Percentiles rank a stretch among this genome's conserved stretches.
phyloP scores from a whole-genome alignment of 345 rosid genomes.

The Gossypium longicalyx region DNA sequence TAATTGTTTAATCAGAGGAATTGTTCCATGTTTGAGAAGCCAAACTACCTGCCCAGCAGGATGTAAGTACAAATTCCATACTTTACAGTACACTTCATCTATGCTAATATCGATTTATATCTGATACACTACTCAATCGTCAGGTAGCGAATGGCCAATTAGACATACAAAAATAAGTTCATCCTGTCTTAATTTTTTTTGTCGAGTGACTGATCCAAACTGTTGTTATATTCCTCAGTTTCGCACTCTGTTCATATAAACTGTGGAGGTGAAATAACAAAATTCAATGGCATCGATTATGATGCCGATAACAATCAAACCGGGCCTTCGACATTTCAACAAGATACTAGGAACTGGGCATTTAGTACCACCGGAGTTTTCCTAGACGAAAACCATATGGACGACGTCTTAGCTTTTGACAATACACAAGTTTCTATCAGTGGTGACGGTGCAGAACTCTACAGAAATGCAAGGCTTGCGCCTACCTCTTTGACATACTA shows the following conservation, averaged over 20 bases:
- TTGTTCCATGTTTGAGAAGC: not conserved
- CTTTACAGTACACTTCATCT: not conserved
- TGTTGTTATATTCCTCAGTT: slow-evolving; percentile 23
- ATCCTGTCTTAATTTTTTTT: too few relatives aligned
- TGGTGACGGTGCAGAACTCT: too few relatives aligned
- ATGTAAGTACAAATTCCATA: not conserved
- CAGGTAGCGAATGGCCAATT: too few relatives aligned
- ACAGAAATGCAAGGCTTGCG: slow-evolving; percentile 35
- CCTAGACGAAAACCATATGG: slow-evolving; percentile 21
- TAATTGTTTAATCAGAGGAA: not conserved
- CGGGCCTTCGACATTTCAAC: slow-evolving; percentile 30
- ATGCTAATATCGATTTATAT: not conserved
- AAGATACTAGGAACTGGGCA: slow-evolving; percentile 35
- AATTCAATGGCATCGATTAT: slow-evolving; percentile 18
- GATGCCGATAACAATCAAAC: slow-evolving; percentile 31
- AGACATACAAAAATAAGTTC: too few relatives aligned
- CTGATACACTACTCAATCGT: not conserved
- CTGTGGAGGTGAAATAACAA: slow-evolving; percentile 39
- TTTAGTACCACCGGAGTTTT: slow-evolving; percentile 50
- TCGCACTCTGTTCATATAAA: slow-evolving; percentile 28
- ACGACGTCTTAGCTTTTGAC: too few relatives aligned
- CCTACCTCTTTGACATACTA: slow-evolving; percentile 57
- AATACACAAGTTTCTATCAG: too few relatives aligned
- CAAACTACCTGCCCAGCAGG: not conserved
- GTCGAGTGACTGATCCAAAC: not conserved